A percentile compares a stretch with the other conserved stretches of the same genome.
phyloP scores from a whole-genome alignment of 1,284 basidiomycete species.

The Malassezia vespertilionis region DNA sequence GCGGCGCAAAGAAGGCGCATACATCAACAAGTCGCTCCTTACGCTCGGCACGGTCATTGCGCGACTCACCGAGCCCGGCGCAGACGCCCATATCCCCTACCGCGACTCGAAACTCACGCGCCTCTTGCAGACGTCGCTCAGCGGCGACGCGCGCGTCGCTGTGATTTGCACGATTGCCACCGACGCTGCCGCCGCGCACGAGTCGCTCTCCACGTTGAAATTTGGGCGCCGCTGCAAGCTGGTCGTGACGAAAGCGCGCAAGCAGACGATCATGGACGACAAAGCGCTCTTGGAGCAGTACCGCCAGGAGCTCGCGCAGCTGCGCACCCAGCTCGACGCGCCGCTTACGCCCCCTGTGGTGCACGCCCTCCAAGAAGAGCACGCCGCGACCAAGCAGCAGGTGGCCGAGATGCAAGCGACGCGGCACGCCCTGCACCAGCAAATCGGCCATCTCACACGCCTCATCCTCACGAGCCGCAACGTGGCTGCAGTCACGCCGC shows the following conservation, averaged over 20 bases:
- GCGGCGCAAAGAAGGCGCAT: slow-evolving; percentile 52
- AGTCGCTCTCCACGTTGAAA: slow-evolving; percentile 54
- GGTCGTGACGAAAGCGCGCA: slow-evolving; percentile 54
- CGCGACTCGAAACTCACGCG: slow-evolving; percentile 54
- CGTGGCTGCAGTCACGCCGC: slow-evolving; percentile 20
- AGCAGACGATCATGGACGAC: slow-evolving; percentile 50
- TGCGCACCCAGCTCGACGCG: slow-evolving; percentile 24
- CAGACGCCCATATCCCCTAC: slow-evolving; percentile 51
- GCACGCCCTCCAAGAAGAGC: slow-evolving; percentile 24
- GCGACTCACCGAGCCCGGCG: slow-evolving; percentile 51
- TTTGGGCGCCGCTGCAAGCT: slow-evolving; percentile 54
- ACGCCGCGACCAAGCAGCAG: slow-evolving; percentile 24
- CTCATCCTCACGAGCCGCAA: slow-evolving; percentile 38
- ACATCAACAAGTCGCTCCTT: slow-evolving; percentile 48
- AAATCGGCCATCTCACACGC: slow-evolving; percentile 40
- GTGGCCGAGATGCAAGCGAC: slow-evolving; percentile 32
- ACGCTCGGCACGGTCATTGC: slow-evolving; percentile 54
- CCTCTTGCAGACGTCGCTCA: slow-evolving; percentile 53
- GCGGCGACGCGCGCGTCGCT: slow-evolving; percentile 53
- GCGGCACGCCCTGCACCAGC: slow-evolving; percentile 25
- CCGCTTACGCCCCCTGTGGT: slow-evolving; percentile 18
- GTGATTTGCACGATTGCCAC: slow-evolving; percentile 54
- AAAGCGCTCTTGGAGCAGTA: slow-evolving; percentile 43
- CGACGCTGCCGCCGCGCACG: slow-evolving; percentile 51
- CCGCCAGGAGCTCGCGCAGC: slow-evolving; percentile 32